Base-by-base conservation (phyloP, 495 filamentous ascomycete genomes). In the Friedmanniomyces simplex region DNA sequence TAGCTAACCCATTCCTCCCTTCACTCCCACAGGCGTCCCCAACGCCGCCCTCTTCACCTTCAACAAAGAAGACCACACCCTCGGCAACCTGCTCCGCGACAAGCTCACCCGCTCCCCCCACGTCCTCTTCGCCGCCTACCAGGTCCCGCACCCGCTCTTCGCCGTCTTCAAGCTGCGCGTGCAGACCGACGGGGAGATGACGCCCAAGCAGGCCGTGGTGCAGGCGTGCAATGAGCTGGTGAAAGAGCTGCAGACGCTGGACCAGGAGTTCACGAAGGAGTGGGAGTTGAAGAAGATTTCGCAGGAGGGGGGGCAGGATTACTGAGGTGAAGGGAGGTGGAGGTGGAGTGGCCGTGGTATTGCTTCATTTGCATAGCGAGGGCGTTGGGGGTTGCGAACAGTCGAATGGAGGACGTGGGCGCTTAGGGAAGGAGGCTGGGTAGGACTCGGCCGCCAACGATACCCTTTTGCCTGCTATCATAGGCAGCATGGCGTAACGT, bases 61-160 rank as follows among this genome's bases (percentile, higher is more conserved):
- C 73, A 84, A 88, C 69, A 96, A 95, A 71, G 94, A 99, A 68
- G 94, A 99, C 68, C 93, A 97, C 72, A 97, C 94, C 0, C 79
- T 99, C 45, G 93, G 83, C 57, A 96, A 97, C 68, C 77, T 97
- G 58, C 79, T 99, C 42, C 80, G 83, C 55, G 79, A 83, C 52
- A 86, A 88, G 58, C 86, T 97, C 46, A 78, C 88, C 65, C 82
- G 87, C 67, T 84, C 84, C 51, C 74, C 78, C 12, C 81, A 95
- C 67, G 88, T 97, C 55, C 71, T 81, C 59, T 93, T 95, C 73
- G 82, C 89, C 46, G 93, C 81, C 3, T 97, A 97, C 78, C 89
- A 89, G 72, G 73, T 69, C 58, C 74, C 86, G 46, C 91, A 95
- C 65, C 91, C 91, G 32, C 82, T 95, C 55, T 85, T 91, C 53